Evolutionary conservation across 805 yeast species (phyloP), one percentile per base, ranked within the genome.

Genomic region (Kluyveromyces aestuarii): DNA sequence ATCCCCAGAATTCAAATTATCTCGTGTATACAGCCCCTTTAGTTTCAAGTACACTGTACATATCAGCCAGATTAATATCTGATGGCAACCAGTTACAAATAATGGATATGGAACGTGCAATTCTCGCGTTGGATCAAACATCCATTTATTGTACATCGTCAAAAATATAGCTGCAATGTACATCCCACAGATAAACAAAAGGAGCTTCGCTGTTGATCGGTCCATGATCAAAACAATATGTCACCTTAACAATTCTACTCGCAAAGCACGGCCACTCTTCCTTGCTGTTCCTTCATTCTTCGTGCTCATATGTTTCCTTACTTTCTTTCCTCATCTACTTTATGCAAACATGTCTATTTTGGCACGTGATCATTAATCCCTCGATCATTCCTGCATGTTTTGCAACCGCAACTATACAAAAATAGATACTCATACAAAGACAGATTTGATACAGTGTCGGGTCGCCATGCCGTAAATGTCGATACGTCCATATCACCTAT

Each of bases 111-210:
- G 77, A 58, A 93, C 83, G 60, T 86, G 79, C 48, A 90, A 71
- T 17, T 87, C 84, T 9, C 76, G 73, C 6, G 66, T 63, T 0
- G 68, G 67, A 38, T 91, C 90, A 70, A 91, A 93, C 97, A 91
- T 91, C 97, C 97, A 89, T 69, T 90, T 90, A 72, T 93, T 93
- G 70, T 91, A 93, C 30, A 87, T 66, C 8, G 90, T 82, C 17
- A 86, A 78, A 16, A 85, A 68, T 49, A 85, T 70, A 7, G 90
- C 82, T 50, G 83, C 82, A 16, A 74, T 50, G 56, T 84, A 86
- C 95, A 93, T 86, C 6, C 86, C 85, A 8, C 62, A 30, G 2
- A 67, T 65, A 41, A 55, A 50, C 7, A 51, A 17, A 21, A 50
- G 21, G 40, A 53, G 27, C 16, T 38, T 17, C 2, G 33, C 17